Evolutionary conservation across 768 basidiomycete genomes (phyloP), one percentile per base, ranked within the genome.

Genomic region (Panus rudis): DNA sequence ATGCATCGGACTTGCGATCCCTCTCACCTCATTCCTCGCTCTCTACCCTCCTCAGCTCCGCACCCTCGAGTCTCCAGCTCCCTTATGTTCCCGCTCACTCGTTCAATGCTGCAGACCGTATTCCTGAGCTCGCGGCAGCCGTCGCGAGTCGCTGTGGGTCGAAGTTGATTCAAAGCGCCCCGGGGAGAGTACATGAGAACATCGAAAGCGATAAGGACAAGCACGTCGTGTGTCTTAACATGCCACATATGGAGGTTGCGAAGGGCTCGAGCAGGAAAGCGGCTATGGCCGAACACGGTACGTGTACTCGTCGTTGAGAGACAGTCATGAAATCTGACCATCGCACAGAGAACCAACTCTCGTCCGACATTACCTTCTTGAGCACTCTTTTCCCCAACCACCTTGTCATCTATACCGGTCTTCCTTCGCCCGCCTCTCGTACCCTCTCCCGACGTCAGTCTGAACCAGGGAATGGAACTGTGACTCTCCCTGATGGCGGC

Each of bases 1-100:
- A 83, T 52, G 80, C 83, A 20, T 80, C 84, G n/a, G 85, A 89
- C 66, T 66, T 89, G 31, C 79, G 81, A 23, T 60, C 63, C 8
- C 75, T 88, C 17, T 60, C 74, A 5, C 64, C 76, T 7, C 66
- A 70, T 2, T 77, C 76, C 3, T 60, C 64, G 47, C 63, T 88
- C 16, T 63, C 72, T 4, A 64, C 61, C 20, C 55, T 64, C 5
- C 63, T 89, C 7, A 64, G 62, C 3, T 64, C 65, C 1, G 66
- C 84, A 3, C 65, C 76, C 0, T 79, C 72, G 2, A 67, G 76
- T 20, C 63, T 78, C 19, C 80, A 86, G 59, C 71, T 79, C 25
- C 78, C 84, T 2, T 79, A 87, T 52, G 67, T 79, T 10, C 68
- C 61, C 47, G 63, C 51, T 49, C 37, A 33, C 1, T 24, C 52